phyloP scores from a whole-genome alignment of 352 stramenopile species.

The Pythium guiyangense region DNA sequence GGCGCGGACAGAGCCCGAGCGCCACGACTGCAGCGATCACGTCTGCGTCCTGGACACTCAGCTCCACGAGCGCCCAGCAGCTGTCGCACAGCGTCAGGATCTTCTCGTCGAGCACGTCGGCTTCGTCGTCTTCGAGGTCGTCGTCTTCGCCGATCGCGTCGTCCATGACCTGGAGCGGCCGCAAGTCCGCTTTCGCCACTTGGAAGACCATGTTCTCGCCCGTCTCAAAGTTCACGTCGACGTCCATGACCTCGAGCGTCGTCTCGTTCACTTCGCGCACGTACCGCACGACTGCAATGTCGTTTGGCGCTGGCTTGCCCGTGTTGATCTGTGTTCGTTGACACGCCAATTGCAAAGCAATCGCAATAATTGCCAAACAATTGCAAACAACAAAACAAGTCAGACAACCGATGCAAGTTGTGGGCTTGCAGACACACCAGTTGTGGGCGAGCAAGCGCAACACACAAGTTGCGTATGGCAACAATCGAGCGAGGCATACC shows the following conservation, averaged over 20 bases:
- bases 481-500: no score
- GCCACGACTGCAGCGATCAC: slow-evolving; percentile 58
- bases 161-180: slow-evolving; percentile 77
- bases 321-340: slow-evolving; percentile 43
- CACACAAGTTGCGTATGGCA: no score
- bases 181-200: slow-evolving; percentile 50
- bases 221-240: slow-evolving; percentile 87
- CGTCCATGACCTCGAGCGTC: slow-evolving; percentile 81
- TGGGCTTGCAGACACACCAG: no score
- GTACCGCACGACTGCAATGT: slow-evolving; percentile 82
- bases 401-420: no score
- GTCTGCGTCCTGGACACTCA: slow-evolving; percentile 69
- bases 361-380: background rate
- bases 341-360: background rate
- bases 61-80: slow-evolving; percentile 81
- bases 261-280: slow-evolving; percentile 69
- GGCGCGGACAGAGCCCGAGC: slow-evolving; percentile 54
- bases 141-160: slow-evolving; percentile 76
- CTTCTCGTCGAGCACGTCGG: slow-evolving; percentile 75
- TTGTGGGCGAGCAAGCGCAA: no score
- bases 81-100: slow-evolving; percentile 84
- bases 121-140: slow-evolving; percentile 64
- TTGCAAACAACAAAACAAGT: slow-evolving; percentile 6
- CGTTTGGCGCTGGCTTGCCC: slow-evolving; percentile 75
- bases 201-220: slow-evolving; percentile 81